Conservation (phyloP, 768 basidiomycete genomes). For the Calocybe gangraenosa region DNA sequence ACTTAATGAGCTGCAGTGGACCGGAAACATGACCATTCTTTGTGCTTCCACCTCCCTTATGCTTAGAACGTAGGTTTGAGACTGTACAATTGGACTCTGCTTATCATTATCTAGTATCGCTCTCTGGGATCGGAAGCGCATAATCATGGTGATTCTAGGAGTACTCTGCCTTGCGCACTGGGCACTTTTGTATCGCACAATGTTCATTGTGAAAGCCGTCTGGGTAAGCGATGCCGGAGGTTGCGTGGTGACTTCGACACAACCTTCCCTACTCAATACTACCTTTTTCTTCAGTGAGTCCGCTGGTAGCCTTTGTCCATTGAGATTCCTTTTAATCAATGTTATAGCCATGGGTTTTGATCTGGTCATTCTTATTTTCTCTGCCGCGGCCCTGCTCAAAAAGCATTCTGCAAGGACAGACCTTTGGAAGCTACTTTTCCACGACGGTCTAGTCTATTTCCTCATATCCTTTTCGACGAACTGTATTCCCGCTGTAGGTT, state of each 20-base stretch:
- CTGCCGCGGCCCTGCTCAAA: constrained; percentile 47
- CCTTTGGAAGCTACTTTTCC: constrained; percentile 67
- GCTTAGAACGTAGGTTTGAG: constrained; percentile 54
- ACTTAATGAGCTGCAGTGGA: constrained; percentile 36
- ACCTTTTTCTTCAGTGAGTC: constrained; percentile 69
- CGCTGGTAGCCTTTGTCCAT: not conserved
- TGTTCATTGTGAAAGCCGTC: constrained; percentile 59
- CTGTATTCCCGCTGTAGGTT: constrained; percentile 57
- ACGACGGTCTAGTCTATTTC: constrained; percentile 72
- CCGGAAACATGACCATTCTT: constrained; percentile 63
- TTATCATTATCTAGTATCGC: constrained; percentile 43
- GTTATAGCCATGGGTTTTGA: constrained; percentile 68
- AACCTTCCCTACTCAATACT: constrained; percentile 53
- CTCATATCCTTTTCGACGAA: constrained; percentile 62
- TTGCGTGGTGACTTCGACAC: constrained; percentile 51
- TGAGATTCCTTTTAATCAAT: not conserved
- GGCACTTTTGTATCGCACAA: constrained; percentile 62
- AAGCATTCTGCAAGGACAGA: constrained; percentile 51
- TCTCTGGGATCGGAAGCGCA: constrained; percentile 59
- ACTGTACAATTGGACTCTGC: constrained; percentile 1
- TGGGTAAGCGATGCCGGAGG: constrained; percentile 38
- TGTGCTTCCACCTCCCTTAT: constrained; percentile 65
- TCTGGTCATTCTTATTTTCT: constrained; percentile 53
- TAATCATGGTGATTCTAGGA: constrained; percentile 47
- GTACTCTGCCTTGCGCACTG: constrained; percentile 60